Conservation (phyloP, 1,139 yeast genomes). For the Hyphopichia buzzinii region DNA sequence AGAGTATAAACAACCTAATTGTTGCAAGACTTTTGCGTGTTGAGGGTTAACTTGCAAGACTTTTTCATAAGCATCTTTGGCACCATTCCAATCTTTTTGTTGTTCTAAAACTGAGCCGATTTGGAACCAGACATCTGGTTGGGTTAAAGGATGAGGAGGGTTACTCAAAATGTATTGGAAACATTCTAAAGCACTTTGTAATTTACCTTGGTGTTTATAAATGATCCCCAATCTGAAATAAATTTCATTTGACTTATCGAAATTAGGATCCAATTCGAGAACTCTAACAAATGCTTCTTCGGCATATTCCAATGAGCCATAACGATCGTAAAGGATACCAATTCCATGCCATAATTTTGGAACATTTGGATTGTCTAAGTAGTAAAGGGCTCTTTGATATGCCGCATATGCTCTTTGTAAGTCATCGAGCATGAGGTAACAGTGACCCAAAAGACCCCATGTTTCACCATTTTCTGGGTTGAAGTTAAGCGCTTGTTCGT, state of each 20-base stretch:
- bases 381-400: conserved; percentile 91
- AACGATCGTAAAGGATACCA: conserved; percentile 91
- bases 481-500: conserved; percentile 78
- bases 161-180: conserved; percentile 85
- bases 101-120: conserved; percentile 94
- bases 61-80: conserved; percentile 92
- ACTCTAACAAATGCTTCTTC: conserved; percentile 98
- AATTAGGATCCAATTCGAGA: conserved; percentile 90
- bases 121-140: conserved; percentile 98
- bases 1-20: conserved; percentile 91
- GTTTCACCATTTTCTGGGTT: conserved; percentile 92
- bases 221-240: conserved; percentile 96
- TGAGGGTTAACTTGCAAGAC: conserved; percentile 87
- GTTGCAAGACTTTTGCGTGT: conserved; percentile 94
- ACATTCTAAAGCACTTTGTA: conserved; percentile 85
- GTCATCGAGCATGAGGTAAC: conserved; percentile 95
- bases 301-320: conserved; percentile 94
- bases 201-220: conserved; percentile 90
- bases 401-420: conserved; percentile 94
- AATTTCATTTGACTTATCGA: conserved; percentile 94
- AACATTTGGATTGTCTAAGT: conserved; percentile 88
- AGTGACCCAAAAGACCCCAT: conserved; percentile 97
- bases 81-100: conserved; percentile 87
- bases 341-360: conserved; percentile 99
- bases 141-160: conserved; percentile 95